Evolutionary conservation across 2,329 filamentous ascomycete genomes (phyloP).

Genomic region (Raffaelea ambrosiae): DNA sequence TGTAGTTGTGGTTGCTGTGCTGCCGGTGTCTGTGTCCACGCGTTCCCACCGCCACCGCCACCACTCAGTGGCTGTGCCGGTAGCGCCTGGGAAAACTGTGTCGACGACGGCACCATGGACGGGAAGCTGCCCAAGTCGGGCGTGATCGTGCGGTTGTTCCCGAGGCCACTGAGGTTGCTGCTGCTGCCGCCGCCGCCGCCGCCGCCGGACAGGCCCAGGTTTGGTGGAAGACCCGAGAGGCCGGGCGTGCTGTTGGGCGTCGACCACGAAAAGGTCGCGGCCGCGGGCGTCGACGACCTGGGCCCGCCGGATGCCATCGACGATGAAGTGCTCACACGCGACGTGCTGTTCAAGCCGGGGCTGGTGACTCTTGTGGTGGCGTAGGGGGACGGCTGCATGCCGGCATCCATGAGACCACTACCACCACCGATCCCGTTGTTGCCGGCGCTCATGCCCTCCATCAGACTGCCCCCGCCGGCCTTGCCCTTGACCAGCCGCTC

Average conservation of each 20-base stretch:
- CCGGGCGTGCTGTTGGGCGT: conserved; percentile 33
- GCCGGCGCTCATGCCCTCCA: background rate
- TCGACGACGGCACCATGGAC: conserved; percentile 47
- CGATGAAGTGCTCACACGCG: too few species aligned
- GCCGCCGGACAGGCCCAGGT: too few species aligned
- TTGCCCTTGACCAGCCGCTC: conserved; percentile 82
- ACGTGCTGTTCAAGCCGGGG: background rate
- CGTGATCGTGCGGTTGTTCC: conserved; percentile 41
- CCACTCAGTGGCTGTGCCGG: conserved; percentile 28
- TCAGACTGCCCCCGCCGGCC: conserved; percentile 19
- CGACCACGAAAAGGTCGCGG: conserved; percentile 52
- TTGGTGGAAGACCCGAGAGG: too few species aligned
- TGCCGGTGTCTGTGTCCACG: conserved; percentile 21
- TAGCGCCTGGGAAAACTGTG: conserved; percentile 55
- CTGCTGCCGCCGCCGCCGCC: background rate
- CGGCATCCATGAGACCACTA: conserved; percentile 9
- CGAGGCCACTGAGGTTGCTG: conserved; percentile 18
- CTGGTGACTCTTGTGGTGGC: background rate
- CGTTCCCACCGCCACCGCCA: conserved; percentile 7
- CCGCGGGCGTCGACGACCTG: too few species aligned
- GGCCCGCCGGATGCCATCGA: conserved; percentile 24
- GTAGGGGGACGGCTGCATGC: too few species aligned
- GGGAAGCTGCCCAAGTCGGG: conserved; percentile 49
- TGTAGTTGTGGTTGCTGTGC: conserved; percentile 10
- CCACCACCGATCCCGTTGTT: background rate